These are phyloP conservation scores for Sindora glabra DNA, from an alignment of 306 rosid species.

Conservation along the genomic window DNA sequence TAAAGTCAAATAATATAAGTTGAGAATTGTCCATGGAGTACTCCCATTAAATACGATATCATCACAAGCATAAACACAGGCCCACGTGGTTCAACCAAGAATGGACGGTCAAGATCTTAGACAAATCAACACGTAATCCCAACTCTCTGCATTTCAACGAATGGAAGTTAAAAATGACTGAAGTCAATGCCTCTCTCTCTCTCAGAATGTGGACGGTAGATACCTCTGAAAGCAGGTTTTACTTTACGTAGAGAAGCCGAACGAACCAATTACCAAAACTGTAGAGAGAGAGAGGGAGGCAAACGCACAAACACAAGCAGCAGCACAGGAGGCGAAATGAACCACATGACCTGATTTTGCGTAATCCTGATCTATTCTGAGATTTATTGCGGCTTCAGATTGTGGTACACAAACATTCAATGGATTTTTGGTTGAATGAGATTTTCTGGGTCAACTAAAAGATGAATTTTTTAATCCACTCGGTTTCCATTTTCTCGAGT, in stretches of 20 bases:
- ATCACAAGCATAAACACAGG: no score
- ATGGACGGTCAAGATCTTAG: constrained; percentile 29
- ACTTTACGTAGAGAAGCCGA: constrained; percentile 19
- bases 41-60: no score
- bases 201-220: constrained; percentile 15
- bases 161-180: background rate
- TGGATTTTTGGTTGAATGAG: constrained; percentile 11
- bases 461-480: constrained; percentile 15
- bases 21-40: no score
- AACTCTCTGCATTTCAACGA: background rate
- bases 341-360: background rate
- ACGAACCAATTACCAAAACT: no score
- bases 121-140: constrained; percentile 10
- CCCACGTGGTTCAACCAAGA: constrained; percentile 8
- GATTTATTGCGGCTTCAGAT: constrained; percentile 31
- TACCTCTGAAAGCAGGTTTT: background rate
- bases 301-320: background rate
- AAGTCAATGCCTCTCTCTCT: constrained; percentile 42
- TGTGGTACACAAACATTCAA: constrained; percentile 4
- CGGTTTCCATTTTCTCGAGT: background rate
- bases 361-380: constrained; percentile 21
- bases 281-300: constrained; percentile 1
- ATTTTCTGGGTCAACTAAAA: constrained; percentile 20
- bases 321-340: background rate
- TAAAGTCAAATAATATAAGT: no score